Evolutionary conservation across 2,329 filamentous ascomycete genomes (phyloP), one percentile per base, ranked within the genome.

Genomic region (Pyrenochaeta sp.): DNA sequence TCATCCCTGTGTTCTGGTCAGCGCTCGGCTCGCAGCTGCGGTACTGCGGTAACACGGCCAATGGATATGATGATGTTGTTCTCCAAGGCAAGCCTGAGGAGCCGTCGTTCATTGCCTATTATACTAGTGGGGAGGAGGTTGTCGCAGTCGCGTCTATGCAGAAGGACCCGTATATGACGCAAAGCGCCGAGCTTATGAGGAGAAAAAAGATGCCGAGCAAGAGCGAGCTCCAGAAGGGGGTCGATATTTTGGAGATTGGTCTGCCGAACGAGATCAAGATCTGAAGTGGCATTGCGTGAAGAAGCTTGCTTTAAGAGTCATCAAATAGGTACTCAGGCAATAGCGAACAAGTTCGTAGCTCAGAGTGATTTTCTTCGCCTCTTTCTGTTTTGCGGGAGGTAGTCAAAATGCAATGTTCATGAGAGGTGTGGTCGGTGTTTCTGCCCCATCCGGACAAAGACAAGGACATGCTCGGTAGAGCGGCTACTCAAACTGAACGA

Each of bases 1-100:
- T 97, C 78, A 94, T 95, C 56, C 95, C 95, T 0, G 86, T 99
- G 50, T 99, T 99, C 83, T 99, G 95, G 95, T 97, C 92, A 1
- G 95, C 95, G 0, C 81, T 99, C 5, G 92, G 93, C 5, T 86
- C 88, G 5, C 95, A 99, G 80, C 79, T 99, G 69, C 87, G 95
- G 45, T 99, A 99, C 83, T 97, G 93, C 73, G 95, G 95, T 12
- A 95, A 94, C 80, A 92, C 93, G 0, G 80, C 83, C 0, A 86
- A 87, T 52, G 94, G 94, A 0, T 98, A 87, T 81, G 95, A 99
- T 73, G 93, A 96, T 68, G 73, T 97, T 4, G 84, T 98, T 0
- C 68, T 99, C 10, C 86, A 91, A 50, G 94, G 94, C 12, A 86
- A 91, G 66, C 87, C 75, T 5, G 80, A 81, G 56, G 82, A 93